Conservation (phyloP, 148 eudicot species). For the Silene latifolia region DNA sequence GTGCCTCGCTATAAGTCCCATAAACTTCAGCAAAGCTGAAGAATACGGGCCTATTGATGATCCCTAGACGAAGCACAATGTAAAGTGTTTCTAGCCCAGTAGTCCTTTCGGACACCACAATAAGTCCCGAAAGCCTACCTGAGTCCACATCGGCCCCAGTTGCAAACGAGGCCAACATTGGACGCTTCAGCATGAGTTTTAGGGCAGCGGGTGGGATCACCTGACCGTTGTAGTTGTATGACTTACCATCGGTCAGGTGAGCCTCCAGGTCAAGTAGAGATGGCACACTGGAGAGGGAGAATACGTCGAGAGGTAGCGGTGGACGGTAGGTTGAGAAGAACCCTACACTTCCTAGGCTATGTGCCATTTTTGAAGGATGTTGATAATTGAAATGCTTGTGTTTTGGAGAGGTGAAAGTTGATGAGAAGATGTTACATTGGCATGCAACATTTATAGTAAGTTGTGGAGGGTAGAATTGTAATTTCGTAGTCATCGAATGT, state of each 20-base stretch:
- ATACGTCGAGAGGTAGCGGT: constrained; percentile 22
- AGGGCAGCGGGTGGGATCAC: constrained; percentile 13
- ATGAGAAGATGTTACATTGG: not conserved
- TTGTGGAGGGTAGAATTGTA: not conserved
- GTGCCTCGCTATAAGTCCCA: not conserved
- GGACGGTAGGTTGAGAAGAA: constrained; percentile 27
- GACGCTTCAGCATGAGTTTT: not conserved
- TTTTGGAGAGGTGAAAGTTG: not conserved
- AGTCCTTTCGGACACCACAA: constrained; percentile 13
- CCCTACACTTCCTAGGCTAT: constrained; percentile 12
- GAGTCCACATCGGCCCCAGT: not conserved
- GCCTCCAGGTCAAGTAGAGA: not conserved
- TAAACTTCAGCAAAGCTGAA: constrained; percentile 13
- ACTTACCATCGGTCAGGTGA: constrained; percentile 13
- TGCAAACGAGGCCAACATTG: not conserved
- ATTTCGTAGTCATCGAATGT: not conserved
- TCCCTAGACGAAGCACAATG: not conserved
- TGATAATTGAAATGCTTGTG: not conserved
- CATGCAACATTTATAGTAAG: not conserved
- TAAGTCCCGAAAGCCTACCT: not conserved
- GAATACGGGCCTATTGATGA: not conserved
- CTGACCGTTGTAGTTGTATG: constrained; percentile 24
- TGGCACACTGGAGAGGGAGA: not conserved
- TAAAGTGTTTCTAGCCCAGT: constrained; percentile 21
- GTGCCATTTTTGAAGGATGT: not conserved